phyloP scores from a whole-genome alignment of 2,329 filamentous ascomycete species.

The Chrysoporthe austroafricana region DNA sequence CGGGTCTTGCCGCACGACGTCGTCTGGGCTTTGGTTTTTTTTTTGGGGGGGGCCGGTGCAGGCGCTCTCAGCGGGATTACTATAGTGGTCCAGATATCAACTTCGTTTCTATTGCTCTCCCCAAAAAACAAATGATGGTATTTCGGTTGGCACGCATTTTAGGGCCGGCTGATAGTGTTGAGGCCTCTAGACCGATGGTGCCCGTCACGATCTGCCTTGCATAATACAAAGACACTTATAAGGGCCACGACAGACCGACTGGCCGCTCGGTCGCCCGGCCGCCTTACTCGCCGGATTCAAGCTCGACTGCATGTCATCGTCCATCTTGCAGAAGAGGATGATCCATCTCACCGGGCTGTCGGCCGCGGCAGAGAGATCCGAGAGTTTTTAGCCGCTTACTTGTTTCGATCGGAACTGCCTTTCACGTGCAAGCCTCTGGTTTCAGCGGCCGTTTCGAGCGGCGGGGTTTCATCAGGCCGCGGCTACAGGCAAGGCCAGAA shows the following conservation, averaged over 20 bases:
- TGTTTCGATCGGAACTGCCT: neutral
- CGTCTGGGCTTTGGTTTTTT: neutral
- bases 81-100: neutral
- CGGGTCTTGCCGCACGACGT: neutral
- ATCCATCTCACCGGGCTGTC: neutral
- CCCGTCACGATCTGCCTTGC: neutral
- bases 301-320: constrained; percentile 19
- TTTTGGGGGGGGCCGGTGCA: neutral
- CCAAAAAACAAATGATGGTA: neutral
- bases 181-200: neutral
- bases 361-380: neutral
- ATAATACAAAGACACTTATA: neutral
- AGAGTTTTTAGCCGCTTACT: neutral
- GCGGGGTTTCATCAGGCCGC: constrained; percentile 3
- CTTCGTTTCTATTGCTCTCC: neutral
- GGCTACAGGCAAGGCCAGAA: constrained; percentile 8
- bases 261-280: neutral
- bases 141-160: neutral
- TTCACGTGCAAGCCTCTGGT: constrained; percentile 14
- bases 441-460: constrained; percentile 28
- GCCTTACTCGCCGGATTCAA: constrained; percentile 4
- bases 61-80: too few relatives aligned
- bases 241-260: neutral
- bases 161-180: neutral
- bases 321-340: neutral